These are phyloP conservation scores for Escovopsis sp. DNA, from an alignment of 2,329 filamentous ascomycete species.

Conservation along the genomic window DNA sequence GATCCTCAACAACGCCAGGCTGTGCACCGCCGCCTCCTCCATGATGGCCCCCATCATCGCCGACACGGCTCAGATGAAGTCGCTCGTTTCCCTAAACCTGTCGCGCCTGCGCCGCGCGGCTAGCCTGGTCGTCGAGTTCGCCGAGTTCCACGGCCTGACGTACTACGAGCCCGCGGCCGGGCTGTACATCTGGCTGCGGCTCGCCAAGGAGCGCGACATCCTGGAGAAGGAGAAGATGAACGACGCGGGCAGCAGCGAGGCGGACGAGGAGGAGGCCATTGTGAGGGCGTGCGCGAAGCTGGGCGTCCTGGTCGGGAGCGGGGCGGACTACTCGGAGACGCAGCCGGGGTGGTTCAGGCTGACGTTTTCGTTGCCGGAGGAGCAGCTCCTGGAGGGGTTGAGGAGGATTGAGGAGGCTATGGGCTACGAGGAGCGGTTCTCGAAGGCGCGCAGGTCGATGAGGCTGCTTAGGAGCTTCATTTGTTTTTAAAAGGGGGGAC, in stretches of 20 bases:
- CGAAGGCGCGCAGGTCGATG: not conserved
- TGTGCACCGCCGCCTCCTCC: slow-evolving; percentile 2
- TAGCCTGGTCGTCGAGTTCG: slow-evolving; percentile 1
- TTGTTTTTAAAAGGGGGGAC: too few relatives aligned
- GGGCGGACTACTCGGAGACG: slow-evolving; percentile 2
- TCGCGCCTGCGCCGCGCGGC: not conserved
- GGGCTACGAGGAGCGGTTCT: not conserved
- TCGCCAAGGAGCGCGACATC: not conserved
- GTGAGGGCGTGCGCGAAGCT: not conserved
- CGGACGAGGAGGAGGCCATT: slow-evolving; percentile 2
- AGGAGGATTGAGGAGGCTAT: slow-evolving; percentile 3
- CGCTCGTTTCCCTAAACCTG: not conserved
- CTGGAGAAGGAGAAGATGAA: too few relatives aligned
- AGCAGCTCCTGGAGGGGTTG: slow-evolving; percentile 1
- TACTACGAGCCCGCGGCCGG: slow-evolving; percentile 5
- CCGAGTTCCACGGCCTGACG: slow-evolving; percentile 2
- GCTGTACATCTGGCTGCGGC: slow-evolving; percentile 3
- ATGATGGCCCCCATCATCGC: slow-evolving; percentile 1
- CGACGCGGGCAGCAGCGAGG: not conserved
- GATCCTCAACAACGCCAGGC: slow-evolving; percentile 3
- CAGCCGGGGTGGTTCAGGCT: slow-evolving; percentile 5
- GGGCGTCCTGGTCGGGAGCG: slow-evolving; percentile 2
- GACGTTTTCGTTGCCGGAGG: slow-evolving; percentile 2
- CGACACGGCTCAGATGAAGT: not conserved
- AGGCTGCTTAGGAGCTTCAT: too few relatives aligned